A percentile compares a stretch with the other conserved stretches of the same genome.
phyloP scores from a whole-genome alignment of 2,329 filamentous ascomycete genomes.

The Tolypocladium sp. region DNA sequence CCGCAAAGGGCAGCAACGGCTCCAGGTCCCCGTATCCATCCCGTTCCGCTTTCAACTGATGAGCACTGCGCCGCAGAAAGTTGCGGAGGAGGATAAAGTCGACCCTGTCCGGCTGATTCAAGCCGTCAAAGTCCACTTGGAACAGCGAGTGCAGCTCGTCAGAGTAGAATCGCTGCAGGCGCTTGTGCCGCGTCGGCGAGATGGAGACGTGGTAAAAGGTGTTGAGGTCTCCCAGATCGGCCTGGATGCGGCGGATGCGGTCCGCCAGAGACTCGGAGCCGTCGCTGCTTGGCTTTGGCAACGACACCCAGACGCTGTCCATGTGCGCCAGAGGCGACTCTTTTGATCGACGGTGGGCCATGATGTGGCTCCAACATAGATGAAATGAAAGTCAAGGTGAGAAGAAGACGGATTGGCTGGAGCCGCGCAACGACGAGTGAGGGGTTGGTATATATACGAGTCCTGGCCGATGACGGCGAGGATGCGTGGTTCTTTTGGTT shows the following conservation, averaged over 20 bases:
- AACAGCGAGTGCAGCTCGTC: constrained; percentile 26
- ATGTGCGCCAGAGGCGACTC: background rate
- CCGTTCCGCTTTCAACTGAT: constrained; percentile 29
- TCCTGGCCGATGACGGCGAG: background rate
- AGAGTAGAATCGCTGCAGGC: constrained; percentile 30
- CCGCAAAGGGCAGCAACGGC: constrained; percentile 34
- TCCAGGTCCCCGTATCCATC: constrained; percentile 25
- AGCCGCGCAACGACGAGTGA: background rate
- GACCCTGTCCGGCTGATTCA: constrained; percentile 32
- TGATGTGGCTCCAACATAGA: background rate
- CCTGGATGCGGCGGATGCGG: constrained; percentile 31
- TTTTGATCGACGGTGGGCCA: background rate
- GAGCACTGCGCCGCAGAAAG: constrained; percentile 26
- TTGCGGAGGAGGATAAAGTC: constrained; percentile 42
- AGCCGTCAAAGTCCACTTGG: constrained; percentile 14
- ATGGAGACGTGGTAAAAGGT: constrained; percentile 39
- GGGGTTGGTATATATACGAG: background rate
- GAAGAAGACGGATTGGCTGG: background rate
- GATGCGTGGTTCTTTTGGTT: background rate
- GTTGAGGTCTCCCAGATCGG: constrained; percentile 36
- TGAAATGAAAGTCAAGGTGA: background rate
- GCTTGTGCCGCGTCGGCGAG: constrained; percentile 28
- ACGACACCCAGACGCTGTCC: constrained; percentile 10
- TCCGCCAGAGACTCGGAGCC: constrained; percentile 26
- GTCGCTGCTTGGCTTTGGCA: constrained; percentile 3